Base-by-base conservation (phyloP, 495 filamentous ascomycete genomes). In the Xylaria nigripes region DNA sequence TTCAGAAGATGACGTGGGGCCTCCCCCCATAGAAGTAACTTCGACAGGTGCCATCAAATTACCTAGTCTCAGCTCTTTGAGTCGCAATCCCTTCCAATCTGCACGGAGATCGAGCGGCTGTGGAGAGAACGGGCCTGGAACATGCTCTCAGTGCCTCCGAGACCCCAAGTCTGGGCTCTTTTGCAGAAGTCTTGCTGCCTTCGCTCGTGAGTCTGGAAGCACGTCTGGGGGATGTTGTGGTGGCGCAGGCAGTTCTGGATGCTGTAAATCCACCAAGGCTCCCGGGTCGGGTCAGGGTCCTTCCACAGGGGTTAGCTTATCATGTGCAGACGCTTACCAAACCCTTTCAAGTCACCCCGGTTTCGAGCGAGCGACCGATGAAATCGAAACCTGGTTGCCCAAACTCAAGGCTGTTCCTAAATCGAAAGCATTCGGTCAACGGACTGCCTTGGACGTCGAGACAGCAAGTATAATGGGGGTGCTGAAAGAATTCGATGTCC, bases 381-480 rank as follows among this genome's bases (percentile, higher is more conserved):
- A 92, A 45, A 76, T 92, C 57, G 81, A 78, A 1, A 80, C 76
- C 0, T 91, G 88, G 84, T 70, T 93, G 45, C 84, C 86, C 1
- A 84, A 85, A 63, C 80, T 92, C 6, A 76, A 83, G 57, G 82
- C 86, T 13, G 72, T 84, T 9, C 77, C 75, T 27, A 61, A 48
- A 27, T 57, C 46, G 7, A 54, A 48, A 9, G 51, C 67, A 22
- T 48, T 63, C 29, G 64, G 68, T 54, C 74, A 40, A 19, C 15
- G 82, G 54, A 78, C 77, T 19, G 83, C 86, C 6, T 81, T 89
- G 58, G 86, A 92, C 63, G 83, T 95, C 8, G 88, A 95, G 63
- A 86, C 89, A 1, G 87, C 87, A 4, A 90, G 86, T 64, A 87
- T 95, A 23, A 90, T 92, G 84, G 82, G 83, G 36, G 88, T 93